Evolutionary conservation across 257 asterid species (phyloP).

Genomic region (Nicotiana tabacum): DNA sequence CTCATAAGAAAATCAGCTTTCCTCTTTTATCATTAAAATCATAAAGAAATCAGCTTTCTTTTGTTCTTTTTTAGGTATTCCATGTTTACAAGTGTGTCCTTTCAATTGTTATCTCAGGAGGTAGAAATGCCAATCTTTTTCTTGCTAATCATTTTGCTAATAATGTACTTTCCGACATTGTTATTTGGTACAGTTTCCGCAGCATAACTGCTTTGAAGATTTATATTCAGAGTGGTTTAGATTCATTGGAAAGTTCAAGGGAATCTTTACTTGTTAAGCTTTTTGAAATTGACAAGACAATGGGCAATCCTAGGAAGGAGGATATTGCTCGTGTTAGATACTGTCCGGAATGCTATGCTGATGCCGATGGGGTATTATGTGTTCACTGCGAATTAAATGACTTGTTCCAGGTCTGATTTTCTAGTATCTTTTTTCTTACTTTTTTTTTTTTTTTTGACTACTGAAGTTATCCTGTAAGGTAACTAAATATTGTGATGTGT

Average conservation of each 20-base stretch:
- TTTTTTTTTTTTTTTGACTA: background rate
- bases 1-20: background rate
- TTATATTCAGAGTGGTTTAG: constrained; percentile 83
- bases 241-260: constrained; percentile 75
- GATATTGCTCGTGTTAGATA: constrained; percentile 77
- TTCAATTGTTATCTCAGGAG: background rate
- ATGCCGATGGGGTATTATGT: constrained; percentile 79
- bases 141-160: constrained; percentile 2
- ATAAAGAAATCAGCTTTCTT: background rate
- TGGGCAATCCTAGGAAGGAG: constrained; percentile 78
- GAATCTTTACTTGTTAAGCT: constrained; percentile 62
- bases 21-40: background rate
- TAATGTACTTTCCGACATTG: background rate
- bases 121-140: background rate
- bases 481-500: constrained; percentile 4
- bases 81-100: background rate
- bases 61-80: background rate
- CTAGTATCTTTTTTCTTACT: constrained; percentile 1
- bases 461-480: background rate
- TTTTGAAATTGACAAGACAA: constrained; percentile 71
- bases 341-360: constrained; percentile 68
- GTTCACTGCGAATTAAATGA: constrained; percentile 92
- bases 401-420: constrained; percentile 71
- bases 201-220: constrained; percentile 66
- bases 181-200: constrained; percentile 54